Evolutionary conservation across 768 basidiomycete genomes (phyloP).

Genomic region (Xerocomellus chrysenteron): DNA sequence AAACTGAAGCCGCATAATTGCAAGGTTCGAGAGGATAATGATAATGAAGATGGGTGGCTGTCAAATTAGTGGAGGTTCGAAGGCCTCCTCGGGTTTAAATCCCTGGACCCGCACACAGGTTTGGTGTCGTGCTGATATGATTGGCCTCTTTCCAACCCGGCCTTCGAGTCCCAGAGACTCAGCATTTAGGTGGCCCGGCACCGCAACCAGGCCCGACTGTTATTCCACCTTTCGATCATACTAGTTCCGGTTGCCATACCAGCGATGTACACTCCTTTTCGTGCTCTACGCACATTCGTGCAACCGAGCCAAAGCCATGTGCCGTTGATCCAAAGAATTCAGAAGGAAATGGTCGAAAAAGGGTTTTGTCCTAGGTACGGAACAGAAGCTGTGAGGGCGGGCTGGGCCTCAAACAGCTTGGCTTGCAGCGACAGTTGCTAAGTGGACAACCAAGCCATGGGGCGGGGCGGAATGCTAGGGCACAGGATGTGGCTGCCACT

Average conservation of each 20-base stretch:
- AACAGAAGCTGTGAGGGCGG: neutral
- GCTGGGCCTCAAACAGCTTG: neutral
- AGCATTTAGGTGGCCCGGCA: neutral
- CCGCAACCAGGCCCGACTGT: neutral
- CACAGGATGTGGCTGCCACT: too few species aligned
- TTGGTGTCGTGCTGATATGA: neutral
- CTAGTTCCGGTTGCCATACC: too few species aligned
- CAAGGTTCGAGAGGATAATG: neutral
- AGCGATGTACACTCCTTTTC: too few species aligned
- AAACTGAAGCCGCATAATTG: constrained; percentile 1
- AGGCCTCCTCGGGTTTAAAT: constrained; percentile 6
- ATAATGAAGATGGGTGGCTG: neutral
- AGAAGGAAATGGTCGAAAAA: neutral
- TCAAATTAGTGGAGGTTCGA: neutral
- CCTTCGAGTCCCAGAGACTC: neutral
- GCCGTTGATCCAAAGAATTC: neutral
- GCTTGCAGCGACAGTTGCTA: neutral
- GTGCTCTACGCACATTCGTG: too few species aligned
- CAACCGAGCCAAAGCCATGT: too few species aligned
- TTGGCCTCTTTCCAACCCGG: neutral
- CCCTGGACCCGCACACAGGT: constrained; percentile 1
- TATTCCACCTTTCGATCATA: too few species aligned
- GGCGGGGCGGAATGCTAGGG: too few species aligned
- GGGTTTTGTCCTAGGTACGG: neutral
- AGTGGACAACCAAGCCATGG: neutral